These are phyloP conservation scores for Whalleya microplaca DNA, from an alignment of 2,329 filamentous ascomycete genomes.

Conservation along the genomic window DNA sequence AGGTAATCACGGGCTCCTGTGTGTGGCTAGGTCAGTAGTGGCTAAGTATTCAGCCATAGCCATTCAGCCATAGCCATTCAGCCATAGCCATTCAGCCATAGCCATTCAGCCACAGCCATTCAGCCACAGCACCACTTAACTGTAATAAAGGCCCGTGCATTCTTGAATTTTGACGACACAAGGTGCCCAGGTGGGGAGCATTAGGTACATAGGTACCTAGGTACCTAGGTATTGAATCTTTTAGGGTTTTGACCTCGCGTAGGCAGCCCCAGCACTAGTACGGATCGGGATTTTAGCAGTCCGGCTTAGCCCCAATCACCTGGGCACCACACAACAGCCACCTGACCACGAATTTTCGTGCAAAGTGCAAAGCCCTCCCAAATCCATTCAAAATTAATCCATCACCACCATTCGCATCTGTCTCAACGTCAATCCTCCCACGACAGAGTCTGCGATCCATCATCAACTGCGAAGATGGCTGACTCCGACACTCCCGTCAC, in stretches of 20 bases:
- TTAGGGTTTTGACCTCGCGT: constrained; percentile 27
- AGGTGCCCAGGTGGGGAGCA: too few species aligned
- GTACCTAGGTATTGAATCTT: background rate
- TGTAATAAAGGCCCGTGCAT: too few species aligned
- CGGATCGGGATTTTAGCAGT: constrained; percentile 12
- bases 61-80: too few species aligned
- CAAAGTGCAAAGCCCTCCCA: constrained; percentile 1
- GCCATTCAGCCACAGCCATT: too few species aligned
- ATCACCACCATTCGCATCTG: constrained; percentile 12
- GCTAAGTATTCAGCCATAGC: too few species aligned
- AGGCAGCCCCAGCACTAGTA: background rate
- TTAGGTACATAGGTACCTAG: too few species aligned
- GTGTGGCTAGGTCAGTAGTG: too few species aligned
- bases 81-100: too few species aligned
- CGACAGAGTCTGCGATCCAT: constrained; percentile 17
- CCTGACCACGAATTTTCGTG: constrained; percentile 18
- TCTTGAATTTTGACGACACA: too few species aligned
- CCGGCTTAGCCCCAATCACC: constrained; percentile 22
- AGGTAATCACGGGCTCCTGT: too few species aligned
- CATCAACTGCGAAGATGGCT: constrained; percentile 75
- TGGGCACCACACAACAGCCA: constrained; percentile 12
- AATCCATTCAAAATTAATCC: background rate
- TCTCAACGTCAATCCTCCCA: constrained; percentile 12
- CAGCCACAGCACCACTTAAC: too few species aligned
- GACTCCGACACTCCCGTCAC: constrained; percentile 78